phyloP scores from a whole-genome alignment of 2,329 filamentous ascomycete genomes.

The Diaporthe aspalathi region DNA sequence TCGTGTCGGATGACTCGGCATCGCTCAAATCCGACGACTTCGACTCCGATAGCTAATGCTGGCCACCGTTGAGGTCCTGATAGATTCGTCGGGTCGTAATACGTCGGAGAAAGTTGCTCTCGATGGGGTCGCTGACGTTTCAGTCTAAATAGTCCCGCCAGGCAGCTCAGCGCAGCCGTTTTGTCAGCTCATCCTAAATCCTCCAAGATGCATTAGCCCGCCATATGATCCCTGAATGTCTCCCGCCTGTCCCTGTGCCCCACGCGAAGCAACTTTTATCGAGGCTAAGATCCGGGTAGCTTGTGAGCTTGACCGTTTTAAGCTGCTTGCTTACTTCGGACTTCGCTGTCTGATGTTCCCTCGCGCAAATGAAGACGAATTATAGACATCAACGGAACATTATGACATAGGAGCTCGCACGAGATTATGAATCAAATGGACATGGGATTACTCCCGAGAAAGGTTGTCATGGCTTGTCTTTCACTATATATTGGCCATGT shows the following conservation, averaged over 20 bases:
- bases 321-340: conserved; percentile 4
- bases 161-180: not conserved
- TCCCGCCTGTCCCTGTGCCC: not conserved
- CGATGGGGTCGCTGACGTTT: conserved; percentile 8
- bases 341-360: not conserved
- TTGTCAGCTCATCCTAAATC: conserved; percentile 15
- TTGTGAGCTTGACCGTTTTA: not conserved
- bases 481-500: not conserved
- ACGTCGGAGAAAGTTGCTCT: conserved; percentile 21
- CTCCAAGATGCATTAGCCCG: not conserved
- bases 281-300: not conserved
- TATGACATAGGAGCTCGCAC: too few relatives aligned
- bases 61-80: not conserved
- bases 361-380: not conserved
- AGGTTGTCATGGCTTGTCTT: not conserved
- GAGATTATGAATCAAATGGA: not conserved
- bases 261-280: conserved; percentile 26
- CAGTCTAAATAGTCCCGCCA: not conserved
- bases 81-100: not conserved
- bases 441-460: too few relatives aligned
- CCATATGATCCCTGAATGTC: not conserved
- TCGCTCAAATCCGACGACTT: not conserved
- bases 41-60: too few relatives aligned
- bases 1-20: conserved; percentile 1
- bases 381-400: not conserved